These are phyloP conservation scores for Abrus precatorius DNA, from an alignment of 306 rosid species.

Conservation along the genomic window DNA sequence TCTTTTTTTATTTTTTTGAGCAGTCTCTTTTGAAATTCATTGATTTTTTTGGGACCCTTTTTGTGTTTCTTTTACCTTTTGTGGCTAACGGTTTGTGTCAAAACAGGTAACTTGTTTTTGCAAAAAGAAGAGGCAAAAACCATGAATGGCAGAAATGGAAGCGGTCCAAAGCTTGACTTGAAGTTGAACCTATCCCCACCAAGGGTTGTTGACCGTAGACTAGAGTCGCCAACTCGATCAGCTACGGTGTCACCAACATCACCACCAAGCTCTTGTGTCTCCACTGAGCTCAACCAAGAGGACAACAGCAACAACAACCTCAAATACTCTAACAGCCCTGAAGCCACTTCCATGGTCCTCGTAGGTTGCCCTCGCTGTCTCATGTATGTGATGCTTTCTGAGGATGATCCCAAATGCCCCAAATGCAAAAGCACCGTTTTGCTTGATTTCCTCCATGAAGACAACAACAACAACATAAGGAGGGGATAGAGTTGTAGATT, in stretches of 20 bases:
- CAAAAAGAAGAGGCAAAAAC: conserved; percentile 1
- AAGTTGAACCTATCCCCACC: conserved; percentile 93
- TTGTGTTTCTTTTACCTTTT: neutral
- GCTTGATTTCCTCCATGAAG: conserved; percentile 79
- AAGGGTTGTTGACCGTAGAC: conserved; percentile 55
- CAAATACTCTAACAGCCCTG: conserved; percentile 70
- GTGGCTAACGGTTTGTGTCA: neutral
- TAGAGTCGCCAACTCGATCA: conserved; percentile 70
- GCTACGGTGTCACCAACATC: conserved; percentile 73
- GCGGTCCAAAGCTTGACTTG: conserved; percentile 78
- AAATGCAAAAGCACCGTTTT: conserved; percentile 94
- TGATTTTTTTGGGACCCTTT: neutral
- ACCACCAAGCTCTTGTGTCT: conserved; percentile 84
- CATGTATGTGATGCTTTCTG: conserved; percentile 92
- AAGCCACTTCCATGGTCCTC: conserved; percentile 79
- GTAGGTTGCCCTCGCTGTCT: conserved; percentile 92
- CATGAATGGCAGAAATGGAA: conserved; percentile 81
- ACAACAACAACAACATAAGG: conserved; percentile 52
- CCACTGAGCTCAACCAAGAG: conserved; percentile 75
- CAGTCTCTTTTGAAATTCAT: too few relatives aligned
- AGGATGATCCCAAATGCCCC: conserved; percentile 85
- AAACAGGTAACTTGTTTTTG: conserved; percentile 34
- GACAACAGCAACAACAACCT: conserved; percentile 42
- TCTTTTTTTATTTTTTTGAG: neutral
- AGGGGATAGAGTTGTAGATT: conserved; percentile 54